A percentile compares a stretch with the other conserved stretches of the same genome.
Conservation (phyloP, 1,284 basidiomycete species). For the Amylostereum areolatum region DNA sequence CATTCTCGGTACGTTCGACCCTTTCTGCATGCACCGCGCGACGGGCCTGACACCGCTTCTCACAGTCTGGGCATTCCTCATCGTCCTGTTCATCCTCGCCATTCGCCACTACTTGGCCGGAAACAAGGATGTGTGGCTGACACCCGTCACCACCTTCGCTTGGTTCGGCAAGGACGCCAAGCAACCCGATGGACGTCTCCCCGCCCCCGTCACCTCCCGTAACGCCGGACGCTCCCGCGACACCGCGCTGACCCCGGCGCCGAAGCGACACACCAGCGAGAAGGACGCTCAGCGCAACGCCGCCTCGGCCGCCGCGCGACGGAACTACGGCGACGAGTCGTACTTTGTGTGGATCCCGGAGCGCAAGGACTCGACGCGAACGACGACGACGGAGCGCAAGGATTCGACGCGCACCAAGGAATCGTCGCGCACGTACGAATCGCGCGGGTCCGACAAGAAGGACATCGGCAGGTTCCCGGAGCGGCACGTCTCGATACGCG, state of each 20-base stretch:
- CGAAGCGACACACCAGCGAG: conserved; percentile 8
- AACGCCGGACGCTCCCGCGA: conserved; percentile 18
- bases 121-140: conserved; percentile 67
- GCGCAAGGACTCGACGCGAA: not conserved
- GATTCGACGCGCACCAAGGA: not conserved
- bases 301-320: not conserved
- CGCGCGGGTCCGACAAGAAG: too few relatives aligned
- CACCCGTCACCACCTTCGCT: conserved; percentile 63
- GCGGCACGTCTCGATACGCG: too few relatives aligned
- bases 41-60: conserved; percentile 1
- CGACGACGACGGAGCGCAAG: not conserved
- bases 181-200: conserved; percentile 20
- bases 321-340: not conserved
- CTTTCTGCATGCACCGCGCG: not conserved
- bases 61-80: conserved; percentile 56
- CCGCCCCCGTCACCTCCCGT: conserved; percentile 27
- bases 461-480: too few relatives aligned
- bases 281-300: not conserved
- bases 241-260: not conserved
- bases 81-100: conserved; percentile 59
- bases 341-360: not conserved
- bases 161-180: conserved; percentile 53
- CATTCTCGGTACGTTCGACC: conserved; percentile 46
- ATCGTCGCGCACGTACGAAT: too few relatives aligned
- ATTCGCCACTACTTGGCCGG: conserved; percentile 58